Evolutionary conservation across 2,329 filamentous ascomycete genomes (phyloP).

Genomic region (Beauveria pseudobassiana): DNA sequence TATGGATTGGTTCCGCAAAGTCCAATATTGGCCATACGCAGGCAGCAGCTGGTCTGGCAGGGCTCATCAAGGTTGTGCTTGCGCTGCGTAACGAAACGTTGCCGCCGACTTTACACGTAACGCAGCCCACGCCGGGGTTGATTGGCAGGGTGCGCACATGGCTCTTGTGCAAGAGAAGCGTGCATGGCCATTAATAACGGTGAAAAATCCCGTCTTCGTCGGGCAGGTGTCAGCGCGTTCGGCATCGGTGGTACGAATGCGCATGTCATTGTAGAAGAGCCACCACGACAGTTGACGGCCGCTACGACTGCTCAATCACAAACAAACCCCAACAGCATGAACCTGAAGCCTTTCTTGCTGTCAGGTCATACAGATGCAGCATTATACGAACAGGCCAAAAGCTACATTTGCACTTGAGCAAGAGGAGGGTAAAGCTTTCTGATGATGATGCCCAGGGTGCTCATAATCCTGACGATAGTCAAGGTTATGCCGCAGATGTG

Average conservation of each 20-base stretch:
- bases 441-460: too few species aligned
- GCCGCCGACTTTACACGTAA: not conserved
- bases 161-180: not conserved
- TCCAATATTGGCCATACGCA: not conserved
- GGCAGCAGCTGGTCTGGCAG: not conserved
- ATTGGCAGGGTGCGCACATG: not conserved
- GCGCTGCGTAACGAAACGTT: not conserved
- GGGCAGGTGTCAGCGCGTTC: not conserved
- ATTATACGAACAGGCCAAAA: not conserved
- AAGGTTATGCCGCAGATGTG: not conserved
- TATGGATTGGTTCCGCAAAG: not conserved
- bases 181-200: not conserved
- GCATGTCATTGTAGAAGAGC: not conserved
- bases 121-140: not conserved
- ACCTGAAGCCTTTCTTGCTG: not conserved
- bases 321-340: too few species aligned
- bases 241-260: not conserved
- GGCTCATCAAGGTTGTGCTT: not conserved
- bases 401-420: not conserved
- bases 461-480: too few species aligned
- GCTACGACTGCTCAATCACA: too few species aligned
- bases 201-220: not conserved
- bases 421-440: too few species aligned
- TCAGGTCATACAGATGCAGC: not conserved
- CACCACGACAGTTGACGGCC: too few species aligned